Evolutionary conservation across 2,329 filamentous ascomycete species (phyloP).

Genomic region (Zymoseptoria brevis): DNA sequence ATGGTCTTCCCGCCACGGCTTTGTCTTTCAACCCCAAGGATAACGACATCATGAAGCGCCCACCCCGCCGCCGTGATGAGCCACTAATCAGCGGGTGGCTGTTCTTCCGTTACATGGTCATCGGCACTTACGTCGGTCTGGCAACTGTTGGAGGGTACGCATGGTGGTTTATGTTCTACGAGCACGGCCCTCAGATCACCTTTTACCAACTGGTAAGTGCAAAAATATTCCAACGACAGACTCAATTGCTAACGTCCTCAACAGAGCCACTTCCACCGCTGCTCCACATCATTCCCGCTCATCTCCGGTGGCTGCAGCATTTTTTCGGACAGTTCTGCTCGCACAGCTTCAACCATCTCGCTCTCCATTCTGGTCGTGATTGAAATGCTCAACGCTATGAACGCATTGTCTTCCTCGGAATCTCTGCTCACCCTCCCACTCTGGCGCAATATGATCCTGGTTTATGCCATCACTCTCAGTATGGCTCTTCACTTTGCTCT

Average conservation of each 20-base stretch:
- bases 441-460: slow-evolving; percentile 98
- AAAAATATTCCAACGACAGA: not conserved
- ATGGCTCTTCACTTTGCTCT: slow-evolving; percentile 95
- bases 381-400: slow-evolving; percentile 99
- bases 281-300: slow-evolving; percentile 73
- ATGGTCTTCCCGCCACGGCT: slow-evolving; percentile 91
- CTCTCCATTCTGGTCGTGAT: slow-evolving; percentile 89
- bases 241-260: slow-evolving; percentile 7
- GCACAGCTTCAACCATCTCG: slow-evolving; percentile 86
- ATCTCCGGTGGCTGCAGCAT: slow-evolving; percentile 71
- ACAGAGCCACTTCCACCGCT: slow-evolving; percentile 81
- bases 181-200: slow-evolving; percentile 78
- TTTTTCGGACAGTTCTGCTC: slow-evolving; percentile 78
- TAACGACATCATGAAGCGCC: slow-evolving; percentile 92
- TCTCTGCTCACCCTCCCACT: slow-evolving; percentile 85
- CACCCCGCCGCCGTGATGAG: slow-evolving; percentile 86
- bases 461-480: slow-evolving; percentile 85
- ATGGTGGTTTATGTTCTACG: slow-evolving; percentile 99
- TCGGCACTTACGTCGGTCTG: slow-evolving; percentile 87
- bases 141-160: slow-evolving; percentile 95
- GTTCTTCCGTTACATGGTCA: slow-evolving; percentile 94
- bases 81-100: slow-evolving; percentile 89
- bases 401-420: slow-evolving; percentile 90
- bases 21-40: slow-evolving; percentile 98
- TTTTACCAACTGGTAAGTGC: slow-evolving; percentile 68